A percentile compares a stretch with the other conserved stretches of the same genome.
These are phyloP conservation scores for Phytophthora multivora DNA, from an alignment of 352 stramenopile genomes.

Conservation along the genomic window DNA sequence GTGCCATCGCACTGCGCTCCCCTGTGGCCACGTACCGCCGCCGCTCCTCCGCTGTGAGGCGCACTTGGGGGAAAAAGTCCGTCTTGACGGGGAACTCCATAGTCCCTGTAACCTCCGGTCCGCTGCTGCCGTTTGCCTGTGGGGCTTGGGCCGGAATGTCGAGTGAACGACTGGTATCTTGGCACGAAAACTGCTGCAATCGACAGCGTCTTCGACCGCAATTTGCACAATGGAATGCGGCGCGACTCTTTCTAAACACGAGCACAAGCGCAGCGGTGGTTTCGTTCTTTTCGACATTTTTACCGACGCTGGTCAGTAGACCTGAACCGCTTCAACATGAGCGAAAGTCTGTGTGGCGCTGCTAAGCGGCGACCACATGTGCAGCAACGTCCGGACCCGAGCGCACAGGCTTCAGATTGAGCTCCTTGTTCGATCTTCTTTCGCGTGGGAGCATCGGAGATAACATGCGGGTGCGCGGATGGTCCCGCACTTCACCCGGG, in stretches of 20 bases:
- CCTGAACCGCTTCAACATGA: conserved; percentile 16
- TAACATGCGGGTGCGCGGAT: conserved; percentile 11
- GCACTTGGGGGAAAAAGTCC: conserved; percentile 72
- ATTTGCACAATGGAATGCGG: conserved; percentile 25
- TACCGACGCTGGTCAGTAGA: conserved; percentile 19
- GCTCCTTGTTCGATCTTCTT: conserved; percentile 30
- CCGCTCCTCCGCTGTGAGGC: conserved; percentile 52
- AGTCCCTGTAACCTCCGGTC: not conserved
- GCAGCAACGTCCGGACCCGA: conserved; percentile 13
- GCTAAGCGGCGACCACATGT: not conserved
- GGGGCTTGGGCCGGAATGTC: not conserved
- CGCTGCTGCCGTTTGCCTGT: not conserved
- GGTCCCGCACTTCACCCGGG: conserved; percentile 15
- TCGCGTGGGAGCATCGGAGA: conserved; percentile 5
- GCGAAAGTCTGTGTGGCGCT: conserved; percentile 1
- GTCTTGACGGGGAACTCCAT: conserved; percentile 79
- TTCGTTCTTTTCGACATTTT: conserved; percentile 35
- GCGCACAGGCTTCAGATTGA: conserved; percentile 9
- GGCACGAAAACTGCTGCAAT: not conserved
- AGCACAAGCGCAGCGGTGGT: conserved; percentile 17
- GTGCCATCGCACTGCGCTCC: conserved; percentile 42
- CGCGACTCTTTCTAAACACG: conserved; percentile 3
- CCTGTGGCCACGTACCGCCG: conserved; percentile 49
- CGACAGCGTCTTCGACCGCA: conserved; percentile 19
- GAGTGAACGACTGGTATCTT: not conserved